phyloP scores from a whole-genome alignment of 768 basidiomycete genomes.

The Lactarius indigo region DNA sequence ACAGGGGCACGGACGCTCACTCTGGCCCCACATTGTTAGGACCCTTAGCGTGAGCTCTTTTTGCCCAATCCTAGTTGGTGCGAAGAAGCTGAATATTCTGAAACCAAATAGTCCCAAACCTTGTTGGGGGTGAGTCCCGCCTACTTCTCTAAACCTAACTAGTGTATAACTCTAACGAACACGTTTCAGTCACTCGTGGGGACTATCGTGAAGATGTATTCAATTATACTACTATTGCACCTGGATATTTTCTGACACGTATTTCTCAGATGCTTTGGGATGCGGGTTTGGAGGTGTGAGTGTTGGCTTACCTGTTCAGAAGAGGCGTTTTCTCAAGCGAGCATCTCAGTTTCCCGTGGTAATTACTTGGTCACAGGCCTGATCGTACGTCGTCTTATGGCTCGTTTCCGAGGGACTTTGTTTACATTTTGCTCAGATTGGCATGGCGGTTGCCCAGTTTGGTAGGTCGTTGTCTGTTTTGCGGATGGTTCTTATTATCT shows the following conservation, averaged over 20 bases:
- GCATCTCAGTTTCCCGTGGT: constrained; percentile 18
- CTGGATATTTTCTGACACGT: neutral
- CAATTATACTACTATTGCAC: neutral
- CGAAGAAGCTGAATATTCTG: neutral
- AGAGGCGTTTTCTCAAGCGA: neutral
- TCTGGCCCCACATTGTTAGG: constrained; percentile 7
- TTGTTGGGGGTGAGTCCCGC: constrained; percentile 19
- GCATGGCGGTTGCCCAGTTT: constrained; percentile 22
- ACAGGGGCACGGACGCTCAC: neutral
- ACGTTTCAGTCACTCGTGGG: constrained; percentile 16
- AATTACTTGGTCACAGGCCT: constrained; percentile 21
- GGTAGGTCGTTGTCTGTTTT: constrained; percentile 14
- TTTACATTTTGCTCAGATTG: constrained; percentile 16
- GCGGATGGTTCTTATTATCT: neutral
- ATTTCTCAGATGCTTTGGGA: constrained; percentile 18
- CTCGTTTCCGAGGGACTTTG: neutral
- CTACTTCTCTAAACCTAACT: neutral
- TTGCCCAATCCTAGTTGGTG: neutral
- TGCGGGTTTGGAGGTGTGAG: constrained; percentile 28
- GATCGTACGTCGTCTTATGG: constrained; percentile 16
- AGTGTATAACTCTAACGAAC: neutral
- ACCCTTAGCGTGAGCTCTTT: constrained; percentile 22
- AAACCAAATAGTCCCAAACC: constrained; percentile 17
- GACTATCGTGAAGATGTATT: constrained; percentile 23
- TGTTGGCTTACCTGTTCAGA: neutral